A percentile compares a stretch with the other conserved stretches of the same genome.
These are phyloP conservation scores for Ganoderma sp. DNA, from an alignment of 1,284 basidiomycete genomes.

Conservation along the genomic window DNA sequence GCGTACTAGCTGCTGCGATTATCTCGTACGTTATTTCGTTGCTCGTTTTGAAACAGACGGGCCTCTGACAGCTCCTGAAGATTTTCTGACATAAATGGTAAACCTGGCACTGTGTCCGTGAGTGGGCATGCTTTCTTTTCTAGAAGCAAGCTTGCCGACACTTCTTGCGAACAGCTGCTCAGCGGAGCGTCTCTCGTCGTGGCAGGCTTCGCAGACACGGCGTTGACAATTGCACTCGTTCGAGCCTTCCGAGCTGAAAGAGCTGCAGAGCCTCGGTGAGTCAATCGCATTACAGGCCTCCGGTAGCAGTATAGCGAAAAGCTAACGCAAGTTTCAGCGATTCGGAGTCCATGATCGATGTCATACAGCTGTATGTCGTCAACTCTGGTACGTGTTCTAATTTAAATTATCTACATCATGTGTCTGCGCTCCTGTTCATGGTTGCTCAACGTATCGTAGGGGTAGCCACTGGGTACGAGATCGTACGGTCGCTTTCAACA, in stretches of 20 bases:
- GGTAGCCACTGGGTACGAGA: conserved; percentile 6
- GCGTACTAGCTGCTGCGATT: neutral
- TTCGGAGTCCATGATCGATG: conserved; percentile 1
- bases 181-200: neutral
- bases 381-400: conserved; percentile 8
- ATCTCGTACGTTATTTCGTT: neutral
- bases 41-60: neutral
- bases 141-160: neutral
- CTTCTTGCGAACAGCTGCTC: neutral
- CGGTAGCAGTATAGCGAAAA: neutral
- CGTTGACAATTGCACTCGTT: conserved; percentile 5
- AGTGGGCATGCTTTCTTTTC: neutral
- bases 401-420: neutral
- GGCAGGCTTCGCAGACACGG: conserved; percentile 9
- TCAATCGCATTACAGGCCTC: too few relatives aligned
- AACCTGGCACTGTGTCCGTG: neutral
- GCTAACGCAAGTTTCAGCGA: neutral
- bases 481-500: neutral
- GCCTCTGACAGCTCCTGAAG: neutral
- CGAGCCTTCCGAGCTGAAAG: neutral
- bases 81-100: neutral
- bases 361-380: conserved; percentile 7
- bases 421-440: neutral
- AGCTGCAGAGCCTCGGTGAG: neutral
- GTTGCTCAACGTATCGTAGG: conserved; percentile 2